Percentiles rank a stretch among this genome's conserved stretches.
These are phyloP conservation scores for Fraxinus excelsior DNA, from an alignment of 257 asterid genomes.

Conservation along the genomic window DNA sequence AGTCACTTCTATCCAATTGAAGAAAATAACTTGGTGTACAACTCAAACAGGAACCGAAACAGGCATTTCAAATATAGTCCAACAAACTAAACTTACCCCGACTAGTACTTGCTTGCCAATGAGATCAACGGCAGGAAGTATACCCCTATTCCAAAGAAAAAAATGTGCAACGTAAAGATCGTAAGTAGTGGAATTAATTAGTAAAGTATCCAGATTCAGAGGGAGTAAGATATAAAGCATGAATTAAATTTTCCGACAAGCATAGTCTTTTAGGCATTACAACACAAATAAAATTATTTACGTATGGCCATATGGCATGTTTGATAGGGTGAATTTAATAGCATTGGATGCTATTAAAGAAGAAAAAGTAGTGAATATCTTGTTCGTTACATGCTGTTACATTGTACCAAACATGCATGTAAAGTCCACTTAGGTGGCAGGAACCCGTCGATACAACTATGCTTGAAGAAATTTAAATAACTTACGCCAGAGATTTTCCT, in stretches of 20 bases:
- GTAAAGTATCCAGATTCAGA: neutral
- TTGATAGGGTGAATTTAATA: neutral
- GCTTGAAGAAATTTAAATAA: conserved; percentile 4
- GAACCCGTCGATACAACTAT: neutral
- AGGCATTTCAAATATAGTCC: neutral
- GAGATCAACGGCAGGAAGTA: conserved; percentile 93
- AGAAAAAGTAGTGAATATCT: neutral
- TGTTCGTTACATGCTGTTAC: neutral
- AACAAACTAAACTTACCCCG: conserved; percentile 65
- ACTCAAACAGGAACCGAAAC: neutral
- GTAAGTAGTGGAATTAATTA: neutral
- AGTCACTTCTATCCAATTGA: neutral
- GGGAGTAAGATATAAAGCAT: neutral
- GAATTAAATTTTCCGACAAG: neutral
- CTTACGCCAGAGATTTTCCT: conserved; percentile 96
- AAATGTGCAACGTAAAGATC: neutral
- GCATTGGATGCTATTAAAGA: neutral
- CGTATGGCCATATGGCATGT: neutral
- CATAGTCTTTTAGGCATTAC: neutral
- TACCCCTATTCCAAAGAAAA: conserved; percentile 59
- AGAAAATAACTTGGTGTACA: conserved; percentile 1
- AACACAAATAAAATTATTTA: neutral
- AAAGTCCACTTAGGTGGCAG: neutral
- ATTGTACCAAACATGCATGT: neutral
- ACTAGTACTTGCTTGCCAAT: conserved; percentile 68